These are phyloP conservation scores for Prototheca cutis DNA, from an alignment of 163 green algal genomes.

Conservation along the genomic window DNA sequence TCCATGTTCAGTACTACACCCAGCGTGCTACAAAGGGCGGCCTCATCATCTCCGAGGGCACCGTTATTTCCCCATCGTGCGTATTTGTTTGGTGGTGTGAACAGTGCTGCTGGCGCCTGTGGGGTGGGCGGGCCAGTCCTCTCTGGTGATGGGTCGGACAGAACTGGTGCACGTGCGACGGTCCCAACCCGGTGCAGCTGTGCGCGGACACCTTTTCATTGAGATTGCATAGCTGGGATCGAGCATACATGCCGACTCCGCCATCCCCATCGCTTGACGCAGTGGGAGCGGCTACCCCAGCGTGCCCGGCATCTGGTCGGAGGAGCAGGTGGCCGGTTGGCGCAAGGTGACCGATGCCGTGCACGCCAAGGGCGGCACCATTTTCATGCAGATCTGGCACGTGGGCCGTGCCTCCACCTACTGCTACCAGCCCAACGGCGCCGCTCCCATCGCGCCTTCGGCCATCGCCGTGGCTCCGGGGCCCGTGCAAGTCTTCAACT, in stretches of 20 bases:
- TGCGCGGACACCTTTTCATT: too few relatives aligned
- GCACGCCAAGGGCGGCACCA: slow-evolving; percentile 48
- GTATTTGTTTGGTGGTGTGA: too few relatives aligned
- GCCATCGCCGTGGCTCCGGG: slow-evolving; percentile 22
- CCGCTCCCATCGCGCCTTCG: slow-evolving; percentile 40
- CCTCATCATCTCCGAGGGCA: slow-evolving; percentile 57
- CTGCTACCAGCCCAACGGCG: slow-evolving; percentile 49
- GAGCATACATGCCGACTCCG: too few relatives aligned
- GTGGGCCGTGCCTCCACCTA: slow-evolving; percentile 42
- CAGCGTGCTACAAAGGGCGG: slow-evolving; percentile 46
- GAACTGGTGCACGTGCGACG: too few relatives aligned
- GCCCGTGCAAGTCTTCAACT: slow-evolving; percentile 8
- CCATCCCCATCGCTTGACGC: too few relatives aligned
- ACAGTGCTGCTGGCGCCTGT: too few relatives aligned
- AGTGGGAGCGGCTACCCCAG: slow-evolving; percentile 13
- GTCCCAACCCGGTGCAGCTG: too few relatives aligned
- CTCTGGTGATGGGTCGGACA: too few relatives aligned
- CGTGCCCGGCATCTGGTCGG: slow-evolving; percentile 36
- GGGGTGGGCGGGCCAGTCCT: too few relatives aligned
- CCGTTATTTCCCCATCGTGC: slow-evolving; percentile 38
- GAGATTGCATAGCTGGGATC: too few relatives aligned
- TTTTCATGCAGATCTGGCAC: slow-evolving; percentile 75
- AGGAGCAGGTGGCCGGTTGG: slow-evolving; percentile 64
- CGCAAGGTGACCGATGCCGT: slow-evolving; percentile 60
- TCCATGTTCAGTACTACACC: slow-evolving; percentile 41